Base-by-base conservation (phyloP, 2,329 filamentous ascomycete species). In the Nigrospora oryzae region DNA sequence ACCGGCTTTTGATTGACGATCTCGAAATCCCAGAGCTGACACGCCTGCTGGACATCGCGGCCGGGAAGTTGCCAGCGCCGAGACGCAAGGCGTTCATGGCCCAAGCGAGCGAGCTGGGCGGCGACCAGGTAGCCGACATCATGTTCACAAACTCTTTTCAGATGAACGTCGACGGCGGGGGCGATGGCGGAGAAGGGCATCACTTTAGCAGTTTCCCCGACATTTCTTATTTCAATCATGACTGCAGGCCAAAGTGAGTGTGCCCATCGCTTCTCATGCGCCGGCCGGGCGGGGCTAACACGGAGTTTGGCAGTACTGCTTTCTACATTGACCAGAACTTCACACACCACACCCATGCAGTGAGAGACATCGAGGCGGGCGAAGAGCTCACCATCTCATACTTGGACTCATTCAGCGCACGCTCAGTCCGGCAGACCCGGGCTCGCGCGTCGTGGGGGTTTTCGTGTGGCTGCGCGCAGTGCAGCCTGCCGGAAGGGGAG, bases 311-410 rank as follows among this genome's bases (percentile, higher is more conserved):
- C 10, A 54, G 51, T 49, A 63, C 67, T 8, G 56, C 53, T 6
- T 61, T 59, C 42, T 59, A 64, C 30, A 53, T 69, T 6, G 62
- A 67, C 38, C 40, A 56, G 1, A 48, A 55, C 15, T 50, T 70
- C 4, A 64, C 63, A n/a, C 66, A 69, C 43, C 57, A 59, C n/a
- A 64, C 68, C 1, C 59, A 60, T 37, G 63, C 60, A 1, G 62
- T 60, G 1, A 50, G 65, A 16, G 53, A 56, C 3, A 59, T 66
- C 19, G 47, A 46, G 12, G 15, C 51, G 16, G 64, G 59, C 12
- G 64, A 67, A 40, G 67, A 70, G 47, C 63, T 70, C 7, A 64
- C 57, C 0, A 67, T 69, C 19, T 61, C 65, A n/a, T 70, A 69
- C 36, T 62, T 64, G 13, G 61, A 61, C 12, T 61, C 65, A 1